These are phyloP conservation scores for Polytolypa hystricis DNA, from an alignment of 2,329 filamentous ascomycete species.

Conservation along the genomic window DNA sequence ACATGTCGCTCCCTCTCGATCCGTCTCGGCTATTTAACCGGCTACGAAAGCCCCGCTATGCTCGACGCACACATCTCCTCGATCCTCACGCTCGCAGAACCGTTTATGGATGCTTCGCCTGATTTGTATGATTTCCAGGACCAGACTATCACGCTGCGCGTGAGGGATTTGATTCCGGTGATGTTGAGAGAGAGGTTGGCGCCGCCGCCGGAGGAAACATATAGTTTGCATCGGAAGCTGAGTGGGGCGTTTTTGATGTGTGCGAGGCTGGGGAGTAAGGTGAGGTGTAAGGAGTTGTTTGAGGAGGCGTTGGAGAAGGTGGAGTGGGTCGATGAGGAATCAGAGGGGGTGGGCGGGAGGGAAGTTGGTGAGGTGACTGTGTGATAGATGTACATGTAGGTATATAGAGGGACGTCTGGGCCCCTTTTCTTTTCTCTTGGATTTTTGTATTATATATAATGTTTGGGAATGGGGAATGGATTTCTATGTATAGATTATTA, in stretches of 20 bases:
- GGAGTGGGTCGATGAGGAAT: constrained; percentile 11
- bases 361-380: neutral
- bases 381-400: no score
- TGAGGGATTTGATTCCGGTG: constrained; percentile 75
- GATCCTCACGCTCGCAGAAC: constrained; percentile 82
- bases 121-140: constrained; percentile 83
- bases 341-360: neutral
- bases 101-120: constrained; percentile 65
- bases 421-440: neutral
- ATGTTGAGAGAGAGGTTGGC: constrained; percentile 85
- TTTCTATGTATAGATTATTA: neutral
- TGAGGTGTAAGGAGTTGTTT: constrained; percentile 74
- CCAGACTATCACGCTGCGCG: constrained; percentile 93
- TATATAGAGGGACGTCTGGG: no score
- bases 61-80: constrained; percentile 80
- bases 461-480: neutral
- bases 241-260: constrained; percentile 92
- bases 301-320: constrained; percentile 22
- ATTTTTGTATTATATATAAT: neutral
- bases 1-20: constrained; percentile 58
- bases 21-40: constrained; percentile 80
- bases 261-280: constrained; percentile 70
- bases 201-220: constrained; percentile 94
- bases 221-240: constrained; percentile 86
- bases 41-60: constrained; percentile 77